phyloP scores from a whole-genome alignment of 2,329 filamentous ascomycete species.

The Apiospora marii region DNA sequence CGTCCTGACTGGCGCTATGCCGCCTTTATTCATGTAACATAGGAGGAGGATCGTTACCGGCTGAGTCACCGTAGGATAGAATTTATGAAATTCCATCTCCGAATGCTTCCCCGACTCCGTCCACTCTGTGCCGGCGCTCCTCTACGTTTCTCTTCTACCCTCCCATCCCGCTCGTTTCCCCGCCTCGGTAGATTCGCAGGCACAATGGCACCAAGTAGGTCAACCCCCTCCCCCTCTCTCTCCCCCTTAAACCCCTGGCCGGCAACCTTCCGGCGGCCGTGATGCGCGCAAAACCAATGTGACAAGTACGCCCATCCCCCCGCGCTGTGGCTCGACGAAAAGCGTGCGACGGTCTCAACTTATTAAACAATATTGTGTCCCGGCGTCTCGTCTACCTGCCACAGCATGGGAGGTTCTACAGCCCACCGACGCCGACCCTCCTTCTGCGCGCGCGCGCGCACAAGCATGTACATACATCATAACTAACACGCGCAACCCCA shows the following conservation, averaged over 20 bases:
- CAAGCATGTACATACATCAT: background rate
- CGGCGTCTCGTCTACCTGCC: background rate
- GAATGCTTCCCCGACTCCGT: conserved; percentile 21
- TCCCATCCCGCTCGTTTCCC: background rate
- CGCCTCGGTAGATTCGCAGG: conserved; percentile 30
- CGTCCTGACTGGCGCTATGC: background rate
- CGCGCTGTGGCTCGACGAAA: background rate
- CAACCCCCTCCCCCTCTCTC: background rate
- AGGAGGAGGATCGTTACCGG: conserved; percentile 7
- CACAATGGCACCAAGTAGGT: conserved; percentile 44
- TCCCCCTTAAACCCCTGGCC: background rate
- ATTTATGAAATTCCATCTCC: conserved; percentile 11
- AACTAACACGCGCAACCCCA: conserved; percentile 11
- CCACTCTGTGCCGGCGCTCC: conserved; percentile 10
- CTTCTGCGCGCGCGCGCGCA: no score
- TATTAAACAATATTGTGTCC: background rate
- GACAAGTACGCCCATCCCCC: background rate
- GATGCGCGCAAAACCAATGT: background rate
- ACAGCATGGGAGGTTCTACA: background rate
- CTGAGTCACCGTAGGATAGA: conserved; percentile 12
- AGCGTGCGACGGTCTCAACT: background rate
- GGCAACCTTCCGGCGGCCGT: background rate
- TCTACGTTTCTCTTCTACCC: background rate
- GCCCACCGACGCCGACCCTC: no score
- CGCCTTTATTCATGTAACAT: background rate